These are phyloP conservation scores for Colletotrichum agaves DNA, from an alignment of 2,329 filamentous ascomycete genomes.

Conservation along the genomic window DNA sequence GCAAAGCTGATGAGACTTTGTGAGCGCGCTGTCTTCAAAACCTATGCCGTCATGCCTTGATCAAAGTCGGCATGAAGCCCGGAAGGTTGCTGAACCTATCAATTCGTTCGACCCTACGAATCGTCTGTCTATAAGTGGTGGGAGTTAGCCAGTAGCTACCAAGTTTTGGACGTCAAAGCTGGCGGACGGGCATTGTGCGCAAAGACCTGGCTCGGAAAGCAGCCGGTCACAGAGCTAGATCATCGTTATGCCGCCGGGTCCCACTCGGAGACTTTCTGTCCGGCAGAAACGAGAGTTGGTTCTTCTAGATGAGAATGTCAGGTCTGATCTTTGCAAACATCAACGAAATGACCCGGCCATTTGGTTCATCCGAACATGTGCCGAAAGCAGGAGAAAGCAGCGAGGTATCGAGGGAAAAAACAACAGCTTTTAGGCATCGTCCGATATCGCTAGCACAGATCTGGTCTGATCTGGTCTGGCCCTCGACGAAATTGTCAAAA, in stretches of 20 bases:
- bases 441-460: constrained; percentile 29
- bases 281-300: background rate
- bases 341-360: constrained; percentile 8
- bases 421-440: constrained; percentile 27
- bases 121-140: background rate
- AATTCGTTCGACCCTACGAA: constrained; percentile 14
- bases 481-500: constrained; percentile 6
- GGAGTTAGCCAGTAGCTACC: background rate
- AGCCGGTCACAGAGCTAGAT: constrained; percentile 22
- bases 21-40: too few species aligned
- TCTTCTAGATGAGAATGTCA: background rate
- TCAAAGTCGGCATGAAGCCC: background rate
- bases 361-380: constrained; percentile 29
- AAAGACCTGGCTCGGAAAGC: constrained; percentile 26
- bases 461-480: constrained; percentile 28
- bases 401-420: constrained; percentile 9
- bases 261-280: constrained; percentile 7
- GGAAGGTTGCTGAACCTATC: constrained; percentile 1
- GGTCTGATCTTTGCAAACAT: background rate
- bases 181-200: constrained; percentile 11
- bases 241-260: constrained; percentile 22
- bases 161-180: constrained; percentile 17
- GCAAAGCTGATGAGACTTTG: too few species aligned
- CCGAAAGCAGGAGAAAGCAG: constrained; percentile 34
- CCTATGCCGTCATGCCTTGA: background rate